Conservation (phyloP, 2,329 filamentous ascomycete species). For the Pyrenophora graminea region DNA sequence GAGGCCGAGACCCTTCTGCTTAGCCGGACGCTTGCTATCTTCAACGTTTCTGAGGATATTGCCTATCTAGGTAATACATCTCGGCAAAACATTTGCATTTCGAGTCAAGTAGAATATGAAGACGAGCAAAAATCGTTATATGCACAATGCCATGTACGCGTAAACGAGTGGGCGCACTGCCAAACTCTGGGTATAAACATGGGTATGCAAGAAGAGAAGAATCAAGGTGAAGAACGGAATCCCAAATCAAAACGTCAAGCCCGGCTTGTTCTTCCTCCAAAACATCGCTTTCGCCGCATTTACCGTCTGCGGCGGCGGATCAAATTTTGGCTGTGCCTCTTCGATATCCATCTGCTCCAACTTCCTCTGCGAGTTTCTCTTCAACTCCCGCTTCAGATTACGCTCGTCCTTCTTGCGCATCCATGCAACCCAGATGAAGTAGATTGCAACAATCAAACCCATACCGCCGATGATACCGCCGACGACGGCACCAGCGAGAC, state of each 20-base stretch:
- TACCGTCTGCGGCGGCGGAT: conserved; percentile 35
- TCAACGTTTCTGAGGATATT: no score
- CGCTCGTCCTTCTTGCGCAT: conserved; percentile 34
- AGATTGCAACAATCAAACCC: conserved; percentile 32
- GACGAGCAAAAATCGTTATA: no score
- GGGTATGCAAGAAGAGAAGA: neutral
- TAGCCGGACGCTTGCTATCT: no score
- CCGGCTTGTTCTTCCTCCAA: conserved; percentile 37
- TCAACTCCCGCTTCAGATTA: conserved; percentile 33
- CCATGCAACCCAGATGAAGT: conserved; percentile 38
- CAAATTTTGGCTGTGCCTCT: conserved; percentile 35
- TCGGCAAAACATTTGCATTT: neutral
- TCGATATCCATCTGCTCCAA: conserved; percentile 42
- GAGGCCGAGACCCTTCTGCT: no score
- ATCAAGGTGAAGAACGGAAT: neutral
- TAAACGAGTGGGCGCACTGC: conserved; percentile 13
- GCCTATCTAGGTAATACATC: neutral
- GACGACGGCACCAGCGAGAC: conserved; percentile 46
- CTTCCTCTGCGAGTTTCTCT: conserved; percentile 33
- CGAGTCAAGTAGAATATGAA: neutral
- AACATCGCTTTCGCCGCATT: conserved; percentile 32
- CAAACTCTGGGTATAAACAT: conserved; percentile 19
- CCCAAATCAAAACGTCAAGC: conserved; percentile 2
- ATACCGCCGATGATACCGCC: conserved; percentile 46
- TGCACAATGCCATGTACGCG: neutral